Evolutionary conservation across 1,139 yeast species (phyloP), one percentile per base, ranked within the genome.

Genomic region (Yamadazyma songkhlaensis): DNA sequence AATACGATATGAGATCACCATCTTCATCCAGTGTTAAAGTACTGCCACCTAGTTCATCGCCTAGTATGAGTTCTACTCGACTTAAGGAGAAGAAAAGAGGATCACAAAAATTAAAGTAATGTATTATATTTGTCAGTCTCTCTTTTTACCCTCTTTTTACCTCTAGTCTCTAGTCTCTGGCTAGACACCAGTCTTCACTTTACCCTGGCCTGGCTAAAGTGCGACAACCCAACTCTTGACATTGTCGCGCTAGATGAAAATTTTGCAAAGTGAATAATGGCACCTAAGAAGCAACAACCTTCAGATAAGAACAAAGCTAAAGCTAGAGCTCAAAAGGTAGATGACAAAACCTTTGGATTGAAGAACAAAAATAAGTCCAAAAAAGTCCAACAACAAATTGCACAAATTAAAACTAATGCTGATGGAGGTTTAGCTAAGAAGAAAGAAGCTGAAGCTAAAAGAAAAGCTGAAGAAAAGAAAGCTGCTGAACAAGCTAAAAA

Each of bases 341-440:
- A 85, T 35, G 97, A 92, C 63, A 89, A 88, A 65, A 85, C 97
- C 2, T 92, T 92, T 57, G 98, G 98, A 42, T 72, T 92, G 72
- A 92, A 89, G 59, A 89, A 89, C 64, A 94, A 94, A 65, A 88
- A 88, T 64, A 85, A 87, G 55, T 89, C 97, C 33, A 78, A 92
- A 54, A 92, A 82, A 57, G 98, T 94, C 30, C 98, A 94, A 62
- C 79, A 74, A 47, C 90, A 67, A 57, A 89, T 92, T 46, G 75
- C 74, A 45, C 97, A 90, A 58, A 87, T 90, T 33, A 55, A 65
- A 48, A 68, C 79, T 10, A 89, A 85, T 46, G 73, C 76, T 24
- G 74, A 74, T 57, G 87, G 84, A 36, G 79, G 77, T 10, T 69
- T 73, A 44, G 78, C 78, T 14, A 81, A 80, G 62, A 82, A 78